phyloP scores from a whole-genome alignment of 2,329 filamentous ascomycete genomes.

The Aspergillus sp. region DNA sequence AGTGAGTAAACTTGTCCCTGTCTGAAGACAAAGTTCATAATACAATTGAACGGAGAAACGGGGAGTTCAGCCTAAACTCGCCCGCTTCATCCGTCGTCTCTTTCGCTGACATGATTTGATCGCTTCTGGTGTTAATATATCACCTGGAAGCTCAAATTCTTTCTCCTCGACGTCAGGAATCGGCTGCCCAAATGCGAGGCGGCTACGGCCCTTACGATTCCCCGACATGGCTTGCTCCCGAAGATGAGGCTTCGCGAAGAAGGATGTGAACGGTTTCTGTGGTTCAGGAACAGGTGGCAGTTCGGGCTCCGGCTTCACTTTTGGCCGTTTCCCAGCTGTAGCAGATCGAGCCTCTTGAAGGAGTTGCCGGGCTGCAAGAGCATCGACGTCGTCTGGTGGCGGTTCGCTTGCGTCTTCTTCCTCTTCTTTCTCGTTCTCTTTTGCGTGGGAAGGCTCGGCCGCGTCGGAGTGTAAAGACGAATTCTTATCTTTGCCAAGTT shows the following conservation, averaged over 20 bases:
- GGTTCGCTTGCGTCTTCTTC: conserved; percentile 48
- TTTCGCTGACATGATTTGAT: conserved; percentile 43
- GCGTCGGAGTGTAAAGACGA: conserved; percentile 5
- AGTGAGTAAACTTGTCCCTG: neutral
- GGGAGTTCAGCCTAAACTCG: conserved; percentile 21
- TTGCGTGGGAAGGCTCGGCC: conserved; percentile 37
- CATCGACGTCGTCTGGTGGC: conserved; percentile 69
- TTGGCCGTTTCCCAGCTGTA: conserved; percentile 43
- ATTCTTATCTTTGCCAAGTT: conserved; percentile 72
- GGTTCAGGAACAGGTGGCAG: conserved; percentile 32
- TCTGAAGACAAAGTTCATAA: neutral
- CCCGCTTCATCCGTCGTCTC: conserved; percentile 35
- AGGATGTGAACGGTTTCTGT: conserved; percentile 72
- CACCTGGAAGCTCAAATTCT: conserved; percentile 75
- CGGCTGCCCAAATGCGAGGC: conserved; percentile 77
- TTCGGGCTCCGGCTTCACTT: conserved; percentile 13
- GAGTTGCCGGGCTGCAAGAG: conserved; percentile 70
- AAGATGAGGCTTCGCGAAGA: conserved; percentile 77
- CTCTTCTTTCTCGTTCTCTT: conserved; percentile 43
- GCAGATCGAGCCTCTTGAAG: conserved; percentile 68
- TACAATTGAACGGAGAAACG: neutral
- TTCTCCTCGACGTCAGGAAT: conserved; percentile 69
- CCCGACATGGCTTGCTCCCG: conserved; percentile 77
- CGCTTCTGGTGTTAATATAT: conserved; percentile 49
- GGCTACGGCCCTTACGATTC: conserved; percentile 66